Base-by-base conservation (phyloP, 23 red algal species). In the Gracilaria caudata region DNA sequence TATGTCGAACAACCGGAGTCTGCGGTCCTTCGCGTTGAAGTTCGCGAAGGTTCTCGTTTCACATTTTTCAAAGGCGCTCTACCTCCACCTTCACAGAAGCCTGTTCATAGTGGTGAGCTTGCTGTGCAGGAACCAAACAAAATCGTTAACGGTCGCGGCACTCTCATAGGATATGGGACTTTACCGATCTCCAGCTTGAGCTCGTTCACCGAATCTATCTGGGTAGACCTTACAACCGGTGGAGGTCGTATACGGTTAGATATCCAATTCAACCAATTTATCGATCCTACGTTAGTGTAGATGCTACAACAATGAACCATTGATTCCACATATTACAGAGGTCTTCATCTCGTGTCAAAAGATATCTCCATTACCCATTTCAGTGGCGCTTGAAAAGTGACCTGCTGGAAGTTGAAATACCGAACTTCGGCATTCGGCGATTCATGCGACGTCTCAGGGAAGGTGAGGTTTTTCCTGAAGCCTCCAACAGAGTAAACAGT, bases 161-260 rank as follows among this genome's bases (percentile, higher is more conserved):
- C 45, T 9, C 40, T 87, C 7, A 73, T 87, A 11, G 83, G 83
- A 63, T 87, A 41, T 30, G 83, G 83, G 5, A 76, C 19, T 26
- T 29, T 87, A 41, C 0, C 83, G 6, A 19, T 87, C 2, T 56
- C 68, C 30, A 28, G 34, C 20, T 43, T 87, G 26, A 38, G 49
- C 40, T 53, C 51, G 16, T 56, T 40, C n/a, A 51, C 83, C 49
- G 68, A 56, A 25, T 11, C 66, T 39, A 14, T 92, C 6, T 92
- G 88, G 88, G 44, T 92, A 10, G 78, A 82, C 3, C 65, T 92
- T 19, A 66, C 59, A 28, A 71, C 41, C 10, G 88, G 88, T 4
- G 88, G 88, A 11, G 88, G 88, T 30, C 77, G 88, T 29, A 61
- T 92, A 16, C 56, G 65, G 35, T 28, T 92, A 33, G 88, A 81